phyloP scores from a whole-genome alignment of 176 grass and related monocot genomes.

The Microstegium vimineum region DNA sequence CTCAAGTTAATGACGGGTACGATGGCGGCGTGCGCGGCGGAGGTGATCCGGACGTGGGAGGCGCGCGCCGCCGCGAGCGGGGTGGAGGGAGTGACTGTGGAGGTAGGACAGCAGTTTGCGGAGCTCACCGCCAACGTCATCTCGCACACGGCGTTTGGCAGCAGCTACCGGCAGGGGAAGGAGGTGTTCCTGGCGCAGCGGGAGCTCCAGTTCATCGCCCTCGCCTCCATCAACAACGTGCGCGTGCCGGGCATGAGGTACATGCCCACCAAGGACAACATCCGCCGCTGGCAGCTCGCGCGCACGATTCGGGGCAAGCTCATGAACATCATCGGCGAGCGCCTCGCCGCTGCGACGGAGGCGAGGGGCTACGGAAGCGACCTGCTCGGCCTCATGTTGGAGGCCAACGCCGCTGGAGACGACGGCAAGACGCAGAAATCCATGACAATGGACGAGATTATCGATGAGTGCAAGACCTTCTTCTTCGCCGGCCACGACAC shows the following conservation, averaged over 20 bases:
- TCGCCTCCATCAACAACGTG: not conserved
- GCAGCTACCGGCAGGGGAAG: conserved; percentile 56
- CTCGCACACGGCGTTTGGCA: conserved; percentile 61
- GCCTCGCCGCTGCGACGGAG: no score
- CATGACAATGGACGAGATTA: conserved; percentile 55
- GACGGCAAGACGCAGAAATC: not conserved
- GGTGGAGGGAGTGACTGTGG: not conserved
- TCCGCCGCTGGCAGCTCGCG: conserved; percentile 30
- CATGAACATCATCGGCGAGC: conserved; percentile 33
- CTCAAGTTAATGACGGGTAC: conserved; percentile 56
- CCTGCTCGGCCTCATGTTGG: no score
- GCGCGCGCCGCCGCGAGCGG: not conserved
- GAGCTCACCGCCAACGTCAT: conserved; percentile 69
- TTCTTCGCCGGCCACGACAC: conserved; percentile 59
- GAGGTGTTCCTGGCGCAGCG: conserved; percentile 62
- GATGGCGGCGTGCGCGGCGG: conserved; percentile 40
- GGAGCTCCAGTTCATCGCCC: conserved; percentile 50
- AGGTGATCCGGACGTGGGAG: conserved; percentile 47
- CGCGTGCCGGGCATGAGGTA: conserved; percentile 16
- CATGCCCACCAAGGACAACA: conserved; percentile 36
- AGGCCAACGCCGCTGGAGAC: not conserved
- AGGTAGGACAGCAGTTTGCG: conserved; percentile 39
- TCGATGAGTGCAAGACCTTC: conserved; percentile 69
- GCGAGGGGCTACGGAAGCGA: no score
- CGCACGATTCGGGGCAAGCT: conserved; percentile 26